Evolutionary conservation across 495 filamentous ascomycete species (phyloP).

Genomic region (Aspergillus sclerotiicarbonarius): DNA sequence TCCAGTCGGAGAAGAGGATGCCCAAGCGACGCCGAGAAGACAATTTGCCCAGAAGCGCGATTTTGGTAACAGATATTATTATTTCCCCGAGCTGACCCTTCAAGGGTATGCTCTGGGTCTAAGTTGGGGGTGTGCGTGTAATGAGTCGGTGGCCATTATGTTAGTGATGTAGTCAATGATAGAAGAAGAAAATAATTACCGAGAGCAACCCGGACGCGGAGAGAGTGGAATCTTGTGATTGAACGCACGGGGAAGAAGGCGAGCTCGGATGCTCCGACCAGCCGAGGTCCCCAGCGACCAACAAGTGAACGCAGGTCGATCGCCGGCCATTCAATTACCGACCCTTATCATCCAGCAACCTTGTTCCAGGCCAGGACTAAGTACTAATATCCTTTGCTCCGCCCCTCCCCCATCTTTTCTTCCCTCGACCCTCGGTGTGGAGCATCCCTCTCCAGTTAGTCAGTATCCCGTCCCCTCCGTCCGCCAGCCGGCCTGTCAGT

Average conservation of each 20-base stretch:
- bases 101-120: no score
- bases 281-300: slow-evolving; percentile 18
- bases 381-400: slow-evolving; percentile 1
- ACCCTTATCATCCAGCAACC: slow-evolving; percentile 9
- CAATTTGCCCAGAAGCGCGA: slow-evolving; percentile 1
- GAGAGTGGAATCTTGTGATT: neutral
- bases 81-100: neutral
- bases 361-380: neutral
- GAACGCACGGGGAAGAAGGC: neutral
- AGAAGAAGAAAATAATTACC: neutral
- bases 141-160: no score
- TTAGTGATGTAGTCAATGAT: no score
- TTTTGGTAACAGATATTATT: neutral
- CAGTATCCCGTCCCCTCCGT: no score
- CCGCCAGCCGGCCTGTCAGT: slow-evolving; percentile 20
- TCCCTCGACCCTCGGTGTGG: slow-evolving; percentile 11
- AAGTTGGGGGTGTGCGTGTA: no score
- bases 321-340: slow-evolving; percentile 30
- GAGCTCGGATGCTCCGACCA: slow-evolving; percentile 5
- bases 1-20: neutral
- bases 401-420: slow-evolving; percentile 15
- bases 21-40: neutral
- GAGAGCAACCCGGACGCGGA: neutral
- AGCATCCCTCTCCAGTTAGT: neutral
- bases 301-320: slow-evolving; percentile 5